A percentile compares a stretch with the other conserved stretches of the same genome.
Conservation (phyloP, 768 basidiomycete genomes). For the Suillus luteus region DNA sequence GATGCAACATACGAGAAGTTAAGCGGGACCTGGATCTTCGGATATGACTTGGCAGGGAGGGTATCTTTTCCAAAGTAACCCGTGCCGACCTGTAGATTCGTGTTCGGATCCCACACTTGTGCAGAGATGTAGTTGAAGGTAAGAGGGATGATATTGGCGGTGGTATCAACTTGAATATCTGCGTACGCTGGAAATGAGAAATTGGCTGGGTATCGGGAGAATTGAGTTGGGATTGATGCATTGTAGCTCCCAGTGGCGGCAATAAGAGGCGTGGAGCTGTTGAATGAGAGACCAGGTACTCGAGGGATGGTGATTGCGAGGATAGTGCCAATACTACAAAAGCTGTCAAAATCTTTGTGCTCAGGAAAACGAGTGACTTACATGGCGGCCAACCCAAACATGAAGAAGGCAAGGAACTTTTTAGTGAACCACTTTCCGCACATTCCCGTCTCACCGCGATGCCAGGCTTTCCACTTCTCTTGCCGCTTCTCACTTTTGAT, state of each 20-base stretch:
- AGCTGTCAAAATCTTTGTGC: constrained; percentile 10
- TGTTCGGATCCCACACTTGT: constrained; percentile 67
- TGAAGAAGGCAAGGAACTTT: constrained; percentile 65
- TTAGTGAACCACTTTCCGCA: constrained; percentile 81
- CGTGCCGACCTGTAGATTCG: constrained; percentile 61
- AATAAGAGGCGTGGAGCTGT: constrained; percentile 54
- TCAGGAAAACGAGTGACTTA: constrained; percentile 35
- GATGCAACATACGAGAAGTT: constrained; percentile 81
- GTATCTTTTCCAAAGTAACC: constrained; percentile 63
- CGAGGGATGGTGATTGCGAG: constrained; percentile 84
- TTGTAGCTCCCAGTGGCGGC: constrained; percentile 62
- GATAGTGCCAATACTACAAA: constrained; percentile 59
- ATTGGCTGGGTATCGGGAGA: constrained; percentile 81
- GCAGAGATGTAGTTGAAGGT: constrained; percentile 70
- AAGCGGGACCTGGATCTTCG: constrained; percentile 71
- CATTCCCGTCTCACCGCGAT: constrained; percentile 74
- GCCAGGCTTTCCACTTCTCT: constrained; percentile 74
- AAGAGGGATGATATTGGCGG: constrained; percentile 73
- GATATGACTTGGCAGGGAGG: constrained; percentile 66
- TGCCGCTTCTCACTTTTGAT: constrained; percentile 52
- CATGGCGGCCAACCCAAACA: constrained; percentile 62
- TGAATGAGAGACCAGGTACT: constrained; percentile 72
- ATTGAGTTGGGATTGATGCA: constrained; percentile 55
- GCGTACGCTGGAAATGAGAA: constrained; percentile 85
- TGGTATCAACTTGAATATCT: constrained; percentile 75